Evolutionary conservation across 1,284 basidiomycete species (phyloP).

Genomic region (Spongispora temasekensis): DNA sequence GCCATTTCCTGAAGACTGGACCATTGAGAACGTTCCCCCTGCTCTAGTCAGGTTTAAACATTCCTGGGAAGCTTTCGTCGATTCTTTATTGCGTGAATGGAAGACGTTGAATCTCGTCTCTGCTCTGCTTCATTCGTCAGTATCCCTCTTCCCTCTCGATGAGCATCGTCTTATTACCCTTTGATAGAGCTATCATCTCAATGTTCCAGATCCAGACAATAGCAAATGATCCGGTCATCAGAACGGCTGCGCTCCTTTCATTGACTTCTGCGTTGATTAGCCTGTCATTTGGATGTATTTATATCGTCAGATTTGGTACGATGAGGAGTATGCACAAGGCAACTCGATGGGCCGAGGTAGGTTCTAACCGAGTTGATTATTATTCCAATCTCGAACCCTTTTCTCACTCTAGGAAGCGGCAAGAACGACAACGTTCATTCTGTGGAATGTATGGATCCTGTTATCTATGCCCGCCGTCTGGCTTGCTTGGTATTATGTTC

Average conservation of each 20-base stretch:
- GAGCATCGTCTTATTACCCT: neutral
- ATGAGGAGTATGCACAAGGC: conserved; percentile 80
- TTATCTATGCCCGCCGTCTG: conserved; percentile 73
- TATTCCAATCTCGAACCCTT: neutral
- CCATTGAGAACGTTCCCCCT: conserved; percentile 54
- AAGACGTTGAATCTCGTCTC: conserved; percentile 78
- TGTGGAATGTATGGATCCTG: conserved; percentile 83
- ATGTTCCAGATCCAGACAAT: conserved; percentile 70
- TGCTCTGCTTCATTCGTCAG: conserved; percentile 68
- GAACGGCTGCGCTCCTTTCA: conserved; percentile 66
- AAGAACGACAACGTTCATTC: conserved; percentile 60
- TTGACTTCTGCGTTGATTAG: conserved; percentile 72
- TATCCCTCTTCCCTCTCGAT: conserved; percentile 11
- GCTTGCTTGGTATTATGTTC: conserved; percentile 63
- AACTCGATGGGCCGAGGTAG: conserved; percentile 73
- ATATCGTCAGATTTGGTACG: conserved; percentile 74
- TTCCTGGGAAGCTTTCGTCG: conserved; percentile 73
- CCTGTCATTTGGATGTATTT: conserved; percentile 74
- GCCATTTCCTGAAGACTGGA: conserved; percentile 69
- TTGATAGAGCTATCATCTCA: conserved; percentile 65
- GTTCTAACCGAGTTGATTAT: conserved; percentile 6
- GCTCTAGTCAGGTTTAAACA: conserved; percentile 65
- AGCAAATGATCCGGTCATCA: conserved; percentile 61
- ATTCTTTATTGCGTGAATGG: conserved; percentile 71
- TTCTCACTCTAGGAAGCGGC: conserved; percentile 57